Base-by-base conservation (phyloP, 805 yeast genomes). In the Ogataea ramenticola region DNA sequence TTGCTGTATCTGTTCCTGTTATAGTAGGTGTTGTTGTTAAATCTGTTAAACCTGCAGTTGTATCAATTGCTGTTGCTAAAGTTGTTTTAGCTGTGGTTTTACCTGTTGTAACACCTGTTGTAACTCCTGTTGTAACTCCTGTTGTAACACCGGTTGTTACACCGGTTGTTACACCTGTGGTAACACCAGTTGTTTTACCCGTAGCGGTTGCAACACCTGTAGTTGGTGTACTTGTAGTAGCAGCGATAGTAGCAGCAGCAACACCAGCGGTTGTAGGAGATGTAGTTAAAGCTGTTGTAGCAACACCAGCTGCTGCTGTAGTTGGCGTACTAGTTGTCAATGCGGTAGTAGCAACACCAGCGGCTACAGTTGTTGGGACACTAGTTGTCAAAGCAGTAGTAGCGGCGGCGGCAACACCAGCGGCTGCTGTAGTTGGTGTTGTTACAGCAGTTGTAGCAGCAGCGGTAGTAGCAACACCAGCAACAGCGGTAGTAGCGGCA, bases 51-150 rank as follows among this genome's bases (percentile, higher is more conserved):
- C 10, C 46, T 11, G 16, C 34, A 7, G 43, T 30, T 19, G 42
- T 14, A 10, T 38, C 38, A 9, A 40, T 29, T 16, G 48, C 27
- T 27, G 41, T 30, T 17, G 43, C 33, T 11, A 43, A n/a, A 3
- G 68, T 63, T 4, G 67, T 53, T 19, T 57, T 52, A 0, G 42
- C 51, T 39, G 58, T 56, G 9, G 57, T 42, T 4, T 64, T 48
- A 3, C 66, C 46, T 3, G 45, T 40, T 3, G 49, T 45, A 17
- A 47, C 44, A 31, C 42, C 30, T 10, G 39, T 22, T 19, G 48
- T 33, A 11, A 43, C 41, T 3, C 45, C 22, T 5, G 47, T 27
- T 9, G 43, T 21, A 12, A 17, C 24, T 6, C 46, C 36, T 3
- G 42, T 37, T 12, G 38, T 31, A 8, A 42, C 11, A 20, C 46